phyloP scores from a whole-genome alignment of 1,284 basidiomycete species.

The Cutaneotrichosporon spelunceum region DNA sequence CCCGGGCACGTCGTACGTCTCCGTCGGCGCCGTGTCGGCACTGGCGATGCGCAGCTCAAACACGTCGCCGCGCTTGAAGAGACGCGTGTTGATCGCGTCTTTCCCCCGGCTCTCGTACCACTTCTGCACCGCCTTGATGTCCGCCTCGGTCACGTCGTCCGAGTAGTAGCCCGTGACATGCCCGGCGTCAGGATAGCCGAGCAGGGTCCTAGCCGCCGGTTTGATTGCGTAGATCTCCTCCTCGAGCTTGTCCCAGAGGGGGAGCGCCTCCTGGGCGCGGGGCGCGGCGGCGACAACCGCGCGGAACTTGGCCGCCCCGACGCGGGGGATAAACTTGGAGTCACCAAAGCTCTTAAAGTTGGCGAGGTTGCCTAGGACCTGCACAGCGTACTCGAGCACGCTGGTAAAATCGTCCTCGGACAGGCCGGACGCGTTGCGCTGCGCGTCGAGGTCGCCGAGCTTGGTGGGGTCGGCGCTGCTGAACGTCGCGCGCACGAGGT shows the following conservation, averaged over 20 bases:
- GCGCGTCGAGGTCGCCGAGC: constrained; percentile 19
- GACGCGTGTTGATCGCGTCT: constrained; percentile 24
- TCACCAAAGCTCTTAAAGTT: constrained; percentile 27
- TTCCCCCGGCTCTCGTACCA: constrained; percentile 18
- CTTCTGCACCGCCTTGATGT: constrained; percentile 22
- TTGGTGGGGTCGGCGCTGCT: constrained; percentile 3
- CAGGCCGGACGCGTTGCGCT: constrained; percentile 8
- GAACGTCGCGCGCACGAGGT: constrained; percentile 19
- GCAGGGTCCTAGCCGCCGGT: constrained; percentile 19
- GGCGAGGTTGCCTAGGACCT: constrained; percentile 24
- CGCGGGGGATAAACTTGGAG: constrained; percentile 24
- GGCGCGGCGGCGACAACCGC: constrained; percentile 17
- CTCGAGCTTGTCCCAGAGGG: constrained; percentile 17
- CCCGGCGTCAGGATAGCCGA: constrained; percentile 23
- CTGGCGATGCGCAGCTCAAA: constrained; percentile 22
- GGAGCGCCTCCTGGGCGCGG: constrained; percentile 11
- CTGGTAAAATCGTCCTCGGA: constrained; percentile 14
- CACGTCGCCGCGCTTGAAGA: constrained; percentile 20
- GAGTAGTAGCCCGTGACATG: constrained; percentile 25
- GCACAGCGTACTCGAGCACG: constrained; percentile 20
- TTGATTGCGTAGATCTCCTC: constrained; percentile 20
- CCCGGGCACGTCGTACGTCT: constrained; percentile 11
- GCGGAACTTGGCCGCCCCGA: constrained; percentile 8
- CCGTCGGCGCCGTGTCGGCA: constrained; percentile 11
- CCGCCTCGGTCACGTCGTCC: constrained; percentile 17